Evolutionary conservation across 2,329 filamentous ascomycete genomes (phyloP), one percentile per base, ranked within the genome.

Genomic region (Pezicula rhizophila): DNA sequence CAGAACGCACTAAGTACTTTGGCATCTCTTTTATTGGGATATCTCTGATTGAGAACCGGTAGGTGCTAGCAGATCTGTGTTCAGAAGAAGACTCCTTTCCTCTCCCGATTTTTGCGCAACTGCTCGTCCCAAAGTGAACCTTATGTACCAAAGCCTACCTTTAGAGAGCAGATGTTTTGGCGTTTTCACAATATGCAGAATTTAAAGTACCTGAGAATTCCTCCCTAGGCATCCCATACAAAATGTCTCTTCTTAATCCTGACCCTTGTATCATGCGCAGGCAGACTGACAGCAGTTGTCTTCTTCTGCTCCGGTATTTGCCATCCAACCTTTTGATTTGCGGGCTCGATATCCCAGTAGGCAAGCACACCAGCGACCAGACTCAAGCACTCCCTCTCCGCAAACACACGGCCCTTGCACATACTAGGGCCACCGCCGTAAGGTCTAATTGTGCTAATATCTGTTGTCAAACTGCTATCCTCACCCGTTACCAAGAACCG

Each of bases 331-430:
- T 52, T 52, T 14, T 69, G 68, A 42, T 62, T 63, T 1, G 65
- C 68, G 0, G 75, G 69, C 47, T 75, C 66, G 49, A 82, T 72
- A 39, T 82, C 74, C 77, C 78, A 83, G 57, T 78, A 68, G 5
- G 70, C 66, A 17, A 82, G 58, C 18, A 82, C 70, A 1, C 72
- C 70, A 14, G 77, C 77, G 1, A 71, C 69, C 40, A 78, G 73
- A 20, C 72, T 63, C 39, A 82, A 55, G 15, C 73, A 69, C 57
- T 76, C 70, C 42, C 71, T 67, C 56, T 78, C 71, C 2, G 73
- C 75, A 51, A 79, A 75, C 2, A 65, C 63, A 11, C 72, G 66
- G 3, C 74, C 74, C 59, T 77, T 76, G 52, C 74, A 77, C 55
- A 74, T 73, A 17, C 66, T 65, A 23, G 65, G 52, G 11, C 74